Evolutionary conservation across 108 stramenopile species (phyloP).

Genomic region (Cyclostephanos tholiformis): DNA sequence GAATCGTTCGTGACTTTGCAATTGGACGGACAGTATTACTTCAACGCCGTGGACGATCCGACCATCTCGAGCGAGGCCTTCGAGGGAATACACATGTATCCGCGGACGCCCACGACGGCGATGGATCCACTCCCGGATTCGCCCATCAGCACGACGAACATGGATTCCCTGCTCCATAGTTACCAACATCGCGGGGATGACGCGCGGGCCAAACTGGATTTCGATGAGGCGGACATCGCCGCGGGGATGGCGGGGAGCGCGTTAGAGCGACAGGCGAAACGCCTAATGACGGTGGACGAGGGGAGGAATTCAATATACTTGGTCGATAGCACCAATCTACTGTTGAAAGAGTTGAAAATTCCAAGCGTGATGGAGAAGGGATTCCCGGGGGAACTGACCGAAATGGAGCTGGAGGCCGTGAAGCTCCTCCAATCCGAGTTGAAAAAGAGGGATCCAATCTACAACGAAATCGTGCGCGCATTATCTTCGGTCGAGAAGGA

Average conservation of each 20-base stretch:
- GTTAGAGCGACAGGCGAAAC: constrained; percentile 28
- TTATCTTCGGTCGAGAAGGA: constrained; percentile 43
- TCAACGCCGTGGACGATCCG: constrained; percentile 29
- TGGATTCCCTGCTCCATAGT: constrained; percentile 26
- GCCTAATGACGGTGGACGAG: constrained; percentile 10
- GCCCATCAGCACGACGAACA: constrained; percentile 22
- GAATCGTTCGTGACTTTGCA: constrained; percentile 16
- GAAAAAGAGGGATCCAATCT: constrained; percentile 30
- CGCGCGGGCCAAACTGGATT: not conserved
- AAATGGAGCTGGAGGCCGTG: constrained; percentile 34
- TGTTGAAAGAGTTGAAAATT: constrained; percentile 35
- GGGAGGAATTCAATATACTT: constrained; percentile 2
- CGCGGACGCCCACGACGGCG: constrained; percentile 21
- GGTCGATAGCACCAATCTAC: constrained; percentile 22
- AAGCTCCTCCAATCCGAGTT: constrained; percentile 19
- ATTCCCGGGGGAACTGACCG: constrained; percentile 48
- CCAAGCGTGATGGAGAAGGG: constrained; percentile 39
- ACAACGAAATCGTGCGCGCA: constrained; percentile 33
- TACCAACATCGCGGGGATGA: constrained; percentile 29
- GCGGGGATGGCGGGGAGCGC: constrained; percentile 26
- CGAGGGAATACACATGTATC: constrained; percentile 38
- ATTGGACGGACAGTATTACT: constrained; percentile 42
- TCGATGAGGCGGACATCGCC: not conserved
- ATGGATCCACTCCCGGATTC: constrained; percentile 17
- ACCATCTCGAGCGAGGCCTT: constrained; percentile 21